A percentile compares a stretch with the other conserved stretches of the same genome.
Evolutionary conservation across 176 grass and related monocot genomes (phyloP).

Genomic region (Phragmites australis): DNA sequence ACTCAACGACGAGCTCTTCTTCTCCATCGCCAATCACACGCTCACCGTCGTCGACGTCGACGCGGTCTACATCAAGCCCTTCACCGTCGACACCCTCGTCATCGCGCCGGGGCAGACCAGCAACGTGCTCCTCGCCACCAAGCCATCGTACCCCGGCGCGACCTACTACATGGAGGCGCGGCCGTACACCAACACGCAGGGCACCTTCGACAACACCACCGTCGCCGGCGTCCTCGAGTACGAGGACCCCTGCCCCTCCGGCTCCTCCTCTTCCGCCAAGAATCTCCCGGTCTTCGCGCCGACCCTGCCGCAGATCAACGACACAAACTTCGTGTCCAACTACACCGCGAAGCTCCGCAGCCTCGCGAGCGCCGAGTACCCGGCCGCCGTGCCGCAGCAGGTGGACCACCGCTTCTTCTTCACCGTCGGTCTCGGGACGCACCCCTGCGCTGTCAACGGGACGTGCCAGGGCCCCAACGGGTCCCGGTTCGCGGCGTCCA

Average conservation of each 20-base stretch:
- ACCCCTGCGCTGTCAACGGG: slow-evolving; percentile 62
- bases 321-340: slow-evolving; percentile 66
- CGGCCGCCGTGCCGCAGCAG: slow-evolving; percentile 51
- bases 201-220: slow-evolving; percentile 84
- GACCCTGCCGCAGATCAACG: slow-evolving; percentile 53
- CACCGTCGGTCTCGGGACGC: slow-evolving; percentile 75
- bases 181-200: slow-evolving; percentile 58
- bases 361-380: slow-evolving; percentile 68
- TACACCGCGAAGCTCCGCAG: slow-evolving; percentile 55
- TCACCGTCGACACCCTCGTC: slow-evolving; percentile 51
- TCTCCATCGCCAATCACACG: slow-evolving; percentile 72
- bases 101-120: slow-evolving; percentile 78
- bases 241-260: slow-evolving; percentile 29
- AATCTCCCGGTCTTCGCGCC: slow-evolving; percentile 46
- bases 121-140: slow-evolving; percentile 61
- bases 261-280: not conserved
- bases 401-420: slow-evolving; percentile 71
- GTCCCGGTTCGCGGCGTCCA: slow-evolving; percentile 56
- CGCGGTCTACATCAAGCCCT: slow-evolving; percentile 77
- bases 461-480: slow-evolving; percentile 83
- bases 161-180: slow-evolving; percentile 61
- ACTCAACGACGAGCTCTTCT: slow-evolving; percentile 93
- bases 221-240: slow-evolving; percentile 83
- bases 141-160: slow-evolving; percentile 26
- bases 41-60: slow-evolving; percentile 79